Evolutionary conservation across 768 basidiomycete genomes (phyloP).

Genomic region (Sarcodon aspratus): DNA sequence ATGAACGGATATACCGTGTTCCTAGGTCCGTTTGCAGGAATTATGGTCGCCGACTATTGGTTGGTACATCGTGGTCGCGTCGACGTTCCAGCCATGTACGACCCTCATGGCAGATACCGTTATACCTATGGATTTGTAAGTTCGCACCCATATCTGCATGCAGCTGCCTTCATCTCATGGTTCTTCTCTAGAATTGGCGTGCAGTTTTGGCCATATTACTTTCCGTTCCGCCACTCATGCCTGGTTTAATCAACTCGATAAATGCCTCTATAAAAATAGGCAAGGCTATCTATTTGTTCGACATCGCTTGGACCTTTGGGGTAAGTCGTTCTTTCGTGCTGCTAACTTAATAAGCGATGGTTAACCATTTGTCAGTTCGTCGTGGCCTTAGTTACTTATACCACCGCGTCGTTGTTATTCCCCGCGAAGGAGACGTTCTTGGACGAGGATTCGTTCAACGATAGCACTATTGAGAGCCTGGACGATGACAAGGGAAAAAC

Average conservation of each 20-base stretch:
- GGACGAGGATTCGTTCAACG: conserved; percentile 4
- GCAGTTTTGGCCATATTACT: conserved; percentile 57
- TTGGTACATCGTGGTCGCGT: conserved; percentile 59
- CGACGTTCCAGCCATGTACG: conserved; percentile 80
- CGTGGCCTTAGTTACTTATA: conserved; percentile 22
- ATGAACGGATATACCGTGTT: conserved; percentile 83
- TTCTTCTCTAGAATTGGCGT: conserved; percentile 61
- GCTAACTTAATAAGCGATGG: neutral
- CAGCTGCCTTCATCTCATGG: neutral
- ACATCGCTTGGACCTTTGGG: conserved; percentile 69
- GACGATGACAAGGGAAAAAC: no score
- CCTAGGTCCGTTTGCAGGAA: conserved; percentile 74
- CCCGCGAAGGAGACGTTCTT: conserved; percentile 27
- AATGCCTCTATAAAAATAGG: conserved; percentile 54
- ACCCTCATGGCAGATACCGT: conserved; percentile 67
- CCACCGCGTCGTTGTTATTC: conserved; percentile 20
- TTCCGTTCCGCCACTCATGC: conserved; percentile 61
- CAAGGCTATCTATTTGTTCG: conserved; percentile 42
- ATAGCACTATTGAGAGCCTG: neutral
- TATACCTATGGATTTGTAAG: conserved; percentile 66
- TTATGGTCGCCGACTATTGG: conserved; percentile 66
- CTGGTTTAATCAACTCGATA: conserved; percentile 71
- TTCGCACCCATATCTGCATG: conserved; percentile 6
- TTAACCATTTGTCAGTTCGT: conserved; percentile 15
- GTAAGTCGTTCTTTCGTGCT: conserved; percentile 24